Evolutionary conservation across 495 filamentous ascomycete genomes (phyloP).

Genomic region (Aspergillus panamensis): DNA sequence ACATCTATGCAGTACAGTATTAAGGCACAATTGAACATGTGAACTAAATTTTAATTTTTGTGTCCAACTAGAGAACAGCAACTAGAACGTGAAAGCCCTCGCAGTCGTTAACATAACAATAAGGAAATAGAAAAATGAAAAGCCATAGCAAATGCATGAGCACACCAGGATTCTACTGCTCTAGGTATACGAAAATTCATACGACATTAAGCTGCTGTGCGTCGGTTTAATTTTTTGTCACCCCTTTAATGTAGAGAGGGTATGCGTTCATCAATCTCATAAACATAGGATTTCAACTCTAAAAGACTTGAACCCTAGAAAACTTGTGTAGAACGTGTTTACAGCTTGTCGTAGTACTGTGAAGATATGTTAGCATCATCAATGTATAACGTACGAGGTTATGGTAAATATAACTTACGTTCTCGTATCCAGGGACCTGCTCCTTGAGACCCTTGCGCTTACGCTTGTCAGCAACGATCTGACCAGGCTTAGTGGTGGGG

Average conservation of each 20-base stretch:
- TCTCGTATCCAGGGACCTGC: slow-evolving; percentile 81
- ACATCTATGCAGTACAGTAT: not conserved
- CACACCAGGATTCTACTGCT: slow-evolving; percentile 31
- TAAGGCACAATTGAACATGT: slow-evolving; percentile 6
- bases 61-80: slow-evolving; percentile 31
- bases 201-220: slow-evolving; percentile 27
- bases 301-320: slow-evolving; percentile 33
- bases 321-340: slow-evolving; percentile 48
- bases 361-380: slow-evolving; percentile 49
- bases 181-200: slow-evolving; percentile 31
- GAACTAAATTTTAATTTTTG: slow-evolving; percentile 27
- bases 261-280: slow-evolving; percentile 53
- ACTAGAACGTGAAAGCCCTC: slow-evolving; percentile 26
- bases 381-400: not conserved
- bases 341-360: slow-evolving; percentile 99
- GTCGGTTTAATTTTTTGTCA: slow-evolving; percentile 19
- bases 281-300: slow-evolving; percentile 42
- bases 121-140: slow-evolving; percentile 25
- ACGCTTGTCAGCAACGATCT: slow-evolving; percentile 82
- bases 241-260: slow-evolving; percentile 39
- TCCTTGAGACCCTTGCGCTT: slow-evolving; percentile 99
- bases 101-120: slow-evolving; percentile 31
- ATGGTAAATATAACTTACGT: slow-evolving; percentile 63
- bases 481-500: slow-evolving; percentile 75
- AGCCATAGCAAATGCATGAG: slow-evolving; percentile 29